These are phyloP conservation scores for Paramecium sexaurelia DNA, from an alignment of 73 alveolate genomes.

Conservation along the genomic window DNA sequence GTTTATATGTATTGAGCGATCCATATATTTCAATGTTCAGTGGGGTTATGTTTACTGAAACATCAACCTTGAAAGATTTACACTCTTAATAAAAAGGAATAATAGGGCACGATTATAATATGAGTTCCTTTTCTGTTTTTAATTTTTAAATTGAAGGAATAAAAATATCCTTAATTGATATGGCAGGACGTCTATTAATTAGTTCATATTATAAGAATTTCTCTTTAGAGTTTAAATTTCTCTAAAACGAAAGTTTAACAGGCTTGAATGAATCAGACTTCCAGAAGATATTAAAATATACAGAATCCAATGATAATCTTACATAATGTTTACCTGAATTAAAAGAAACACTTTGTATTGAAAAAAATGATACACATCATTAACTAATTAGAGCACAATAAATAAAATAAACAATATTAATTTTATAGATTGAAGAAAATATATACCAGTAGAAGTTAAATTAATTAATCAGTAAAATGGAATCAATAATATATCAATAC, in stretches of 20 bases:
- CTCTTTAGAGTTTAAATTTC: not conserved
- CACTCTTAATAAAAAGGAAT: not conserved
- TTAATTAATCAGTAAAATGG: not conserved
- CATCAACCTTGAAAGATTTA: not conserved
- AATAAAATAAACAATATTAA: not conserved
- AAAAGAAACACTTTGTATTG: not conserved
- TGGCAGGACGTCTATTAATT: not conserved
- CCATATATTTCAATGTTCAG: slow-evolving; percentile 11
- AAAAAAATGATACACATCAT: not conserved
- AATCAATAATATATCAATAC: not conserved
- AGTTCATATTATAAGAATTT: slow-evolving; percentile 43
- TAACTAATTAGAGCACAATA: not conserved
- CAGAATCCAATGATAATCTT: not conserved
- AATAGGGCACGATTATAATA: not conserved
- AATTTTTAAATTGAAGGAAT: not conserved
- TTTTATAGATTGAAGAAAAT: not conserved
- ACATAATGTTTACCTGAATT: not conserved
- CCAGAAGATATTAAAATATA: not conserved
- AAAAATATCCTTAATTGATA: slow-evolving; percentile 6
- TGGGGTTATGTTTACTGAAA: slow-evolving; percentile 19
- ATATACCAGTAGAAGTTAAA: not conserved
- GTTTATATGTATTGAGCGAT: not conserved
- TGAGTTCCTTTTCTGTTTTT: not conserved
- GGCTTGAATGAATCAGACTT: not conserved
- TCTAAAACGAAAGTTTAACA: not conserved